phyloP scores from a whole-genome alignment of 805 yeast genomes.

The Schwanniomyces sp. region DNA sequence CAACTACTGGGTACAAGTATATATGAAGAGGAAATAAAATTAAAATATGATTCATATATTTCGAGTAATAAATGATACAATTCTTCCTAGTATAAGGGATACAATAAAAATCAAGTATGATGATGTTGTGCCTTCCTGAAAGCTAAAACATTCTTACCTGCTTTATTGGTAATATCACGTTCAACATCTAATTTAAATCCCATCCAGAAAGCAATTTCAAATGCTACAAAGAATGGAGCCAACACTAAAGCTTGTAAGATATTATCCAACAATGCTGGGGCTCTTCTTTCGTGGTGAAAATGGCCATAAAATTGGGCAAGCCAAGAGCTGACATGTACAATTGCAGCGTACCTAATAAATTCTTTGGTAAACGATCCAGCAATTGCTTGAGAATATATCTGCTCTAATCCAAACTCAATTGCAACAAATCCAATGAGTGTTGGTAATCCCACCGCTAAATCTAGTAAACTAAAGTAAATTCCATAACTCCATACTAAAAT shows the following conservation, averaged over 20 bases:
- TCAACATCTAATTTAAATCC: conserved; percentile 61
- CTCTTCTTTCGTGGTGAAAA: conserved; percentile 72
- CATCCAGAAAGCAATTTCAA: conserved; percentile 68
- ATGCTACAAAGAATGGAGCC: conserved; percentile 88
- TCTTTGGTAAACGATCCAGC: conserved; percentile 11
- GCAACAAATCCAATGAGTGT: conserved; percentile 21
- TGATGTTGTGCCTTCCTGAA: not conserved
- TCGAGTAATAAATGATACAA: conserved; percentile 5
- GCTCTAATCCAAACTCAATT: conserved; percentile 21
- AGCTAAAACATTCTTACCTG: conserved; percentile 31
- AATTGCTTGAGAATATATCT: conserved; percentile 13
- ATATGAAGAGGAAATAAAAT: conserved; percentile 55
- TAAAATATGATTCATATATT: conserved; percentile 32
- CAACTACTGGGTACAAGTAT: conserved; percentile 64
- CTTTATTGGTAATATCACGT: conserved; percentile 47
- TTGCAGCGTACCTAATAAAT: conserved; percentile 29
- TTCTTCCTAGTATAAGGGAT: not conserved
- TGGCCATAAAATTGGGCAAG: conserved; percentile 85
- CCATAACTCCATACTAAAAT: conserved; percentile 49
- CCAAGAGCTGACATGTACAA: conserved; percentile 64
- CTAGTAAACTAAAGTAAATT: conserved; percentile 59
- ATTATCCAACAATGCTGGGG: conserved; percentile 87
- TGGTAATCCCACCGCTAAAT: conserved; percentile 41
- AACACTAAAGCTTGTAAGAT: conserved; percentile 80
- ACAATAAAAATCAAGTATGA: not conserved